Percentiles rank a stretch among this genome's conserved stretches.
Conservation (phyloP, 192 early-diverging fungal species). For the Coemansia sp. region DNA sequence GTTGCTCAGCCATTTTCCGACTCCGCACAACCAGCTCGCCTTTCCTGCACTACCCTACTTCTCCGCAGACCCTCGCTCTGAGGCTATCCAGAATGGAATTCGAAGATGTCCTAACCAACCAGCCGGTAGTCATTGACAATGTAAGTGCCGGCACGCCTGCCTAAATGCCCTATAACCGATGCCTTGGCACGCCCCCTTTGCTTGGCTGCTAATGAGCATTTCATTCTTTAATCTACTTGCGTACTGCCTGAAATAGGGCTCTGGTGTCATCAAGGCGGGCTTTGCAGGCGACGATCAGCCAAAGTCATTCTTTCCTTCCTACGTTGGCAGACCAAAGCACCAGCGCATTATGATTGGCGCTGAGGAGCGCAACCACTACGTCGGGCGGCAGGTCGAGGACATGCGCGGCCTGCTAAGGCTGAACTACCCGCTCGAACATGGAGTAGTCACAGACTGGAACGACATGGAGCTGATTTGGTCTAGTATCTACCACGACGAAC, state of each 20-base stretch:
- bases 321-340: constrained; percentile 95
- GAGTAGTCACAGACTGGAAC: constrained; percentile 94
- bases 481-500: constrained; percentile 93
- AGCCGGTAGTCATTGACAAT: constrained; percentile 99
- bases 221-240: not conserved
- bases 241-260: constrained; percentile 63
- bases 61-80: not conserved
- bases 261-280: constrained; percentile 97
- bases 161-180: too few species aligned
- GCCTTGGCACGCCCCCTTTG: not conserved
- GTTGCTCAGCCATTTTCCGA: too few species aligned
- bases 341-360: constrained; percentile 96
- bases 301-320: constrained; percentile 92
- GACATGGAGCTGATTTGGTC: constrained; percentile 99
- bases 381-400: constrained; percentile 94
- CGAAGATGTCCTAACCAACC: constrained; percentile 92
- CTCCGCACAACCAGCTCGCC: too few species aligned
- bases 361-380: constrained; percentile 92
- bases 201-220: not conserved
- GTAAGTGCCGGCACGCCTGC: constrained; percentile 56
- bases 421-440: constrained; percentile 95
- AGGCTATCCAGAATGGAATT: constrained; percentile 60
- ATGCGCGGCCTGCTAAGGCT: constrained; percentile 89
- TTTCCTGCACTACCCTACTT: not conserved
- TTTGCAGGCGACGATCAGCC: constrained; percentile 98